These are phyloP conservation scores for Sporisorium reilianum DNA, from an alignment of 1,284 basidiomycete genomes.

Conservation along the genomic window DNA sequence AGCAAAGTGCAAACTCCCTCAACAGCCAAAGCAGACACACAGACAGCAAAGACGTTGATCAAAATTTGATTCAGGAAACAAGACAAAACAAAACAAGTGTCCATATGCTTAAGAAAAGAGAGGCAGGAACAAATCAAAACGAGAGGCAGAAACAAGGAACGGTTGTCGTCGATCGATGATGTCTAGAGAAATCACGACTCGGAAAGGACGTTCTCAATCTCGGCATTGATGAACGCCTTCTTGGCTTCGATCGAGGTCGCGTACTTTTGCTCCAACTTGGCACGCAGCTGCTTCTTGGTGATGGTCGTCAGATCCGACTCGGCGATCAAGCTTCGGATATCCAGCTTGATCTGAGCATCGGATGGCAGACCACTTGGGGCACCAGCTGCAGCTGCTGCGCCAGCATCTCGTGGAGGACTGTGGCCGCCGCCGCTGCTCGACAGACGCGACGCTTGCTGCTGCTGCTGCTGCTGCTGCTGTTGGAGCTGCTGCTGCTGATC, in stretches of 20 bases:
- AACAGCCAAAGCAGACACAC: too few species aligned
- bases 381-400: background rate
- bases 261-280: constrained; percentile 59
- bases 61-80: background rate
- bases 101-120: background rate
- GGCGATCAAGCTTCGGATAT: constrained; percentile 62
- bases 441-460: constrained; percentile 8
- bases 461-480: constrained; percentile 20
- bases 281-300: constrained; percentile 63
- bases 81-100: background rate
- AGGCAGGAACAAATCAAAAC: background rate
- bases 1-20: too few species aligned
- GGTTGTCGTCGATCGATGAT: background rate
- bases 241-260: constrained; percentile 56
- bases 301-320: constrained; percentile 60
- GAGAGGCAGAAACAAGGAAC: background rate
- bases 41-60: too few species aligned
- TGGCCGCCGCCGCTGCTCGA: constrained; percentile 19
- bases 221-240: constrained; percentile 63
- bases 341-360: constrained; percentile 58
- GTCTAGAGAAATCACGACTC: constrained; percentile 22
- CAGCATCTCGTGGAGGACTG: constrained; percentile 34
- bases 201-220: constrained; percentile 57
- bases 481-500: constrained; percentile 8
- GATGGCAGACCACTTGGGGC: constrained; percentile 39